Conservation (phyloP, 108 stramenopile species). For the Cyclostephanos tholiformis region DNA sequence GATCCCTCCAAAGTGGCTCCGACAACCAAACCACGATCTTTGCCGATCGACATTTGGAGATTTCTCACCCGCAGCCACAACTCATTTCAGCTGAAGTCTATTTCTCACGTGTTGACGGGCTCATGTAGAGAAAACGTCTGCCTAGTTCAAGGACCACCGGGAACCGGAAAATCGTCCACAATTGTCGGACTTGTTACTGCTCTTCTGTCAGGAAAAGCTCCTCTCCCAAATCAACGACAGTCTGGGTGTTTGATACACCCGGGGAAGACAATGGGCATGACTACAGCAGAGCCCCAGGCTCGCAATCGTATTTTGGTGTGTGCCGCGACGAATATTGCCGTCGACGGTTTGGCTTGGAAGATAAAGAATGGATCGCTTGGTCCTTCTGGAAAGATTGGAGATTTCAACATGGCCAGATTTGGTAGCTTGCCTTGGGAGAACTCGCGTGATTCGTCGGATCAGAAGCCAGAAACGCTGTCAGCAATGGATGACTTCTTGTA, state of each 20-base stretch:
- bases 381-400: conserved; percentile 52
- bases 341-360: conserved; percentile 71
- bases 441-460: conserved; percentile 18
- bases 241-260: conserved; percentile 42
- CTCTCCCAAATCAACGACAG: conserved; percentile 35
- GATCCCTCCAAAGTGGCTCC: conserved; percentile 8
- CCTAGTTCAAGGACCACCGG: conserved; percentile 59
- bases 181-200: conserved; percentile 70
- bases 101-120: conserved; percentile 20
- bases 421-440: conserved; percentile 51
- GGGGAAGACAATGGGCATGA: conserved; percentile 42
- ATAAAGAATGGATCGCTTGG: conserved; percentile 55
- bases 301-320: conserved; percentile 60
- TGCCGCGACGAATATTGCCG: conserved; percentile 79
- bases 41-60: conserved; percentile 21
- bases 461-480: conserved; percentile 35
- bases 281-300: conserved; percentile 19
- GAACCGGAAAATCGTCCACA: conserved; percentile 77
- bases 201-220: conserved; percentile 53
- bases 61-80: conserved; percentile 23
- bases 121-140: conserved; percentile 26
- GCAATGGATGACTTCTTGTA: conserved; percentile 50
- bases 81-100: conserved; percentile 23
- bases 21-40: conserved; percentile 18
- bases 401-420: conserved; percentile 42